phyloP scores from a whole-genome alignment of 2,329 filamentous ascomycete genomes.

The Fusarium sublunatum region DNA sequence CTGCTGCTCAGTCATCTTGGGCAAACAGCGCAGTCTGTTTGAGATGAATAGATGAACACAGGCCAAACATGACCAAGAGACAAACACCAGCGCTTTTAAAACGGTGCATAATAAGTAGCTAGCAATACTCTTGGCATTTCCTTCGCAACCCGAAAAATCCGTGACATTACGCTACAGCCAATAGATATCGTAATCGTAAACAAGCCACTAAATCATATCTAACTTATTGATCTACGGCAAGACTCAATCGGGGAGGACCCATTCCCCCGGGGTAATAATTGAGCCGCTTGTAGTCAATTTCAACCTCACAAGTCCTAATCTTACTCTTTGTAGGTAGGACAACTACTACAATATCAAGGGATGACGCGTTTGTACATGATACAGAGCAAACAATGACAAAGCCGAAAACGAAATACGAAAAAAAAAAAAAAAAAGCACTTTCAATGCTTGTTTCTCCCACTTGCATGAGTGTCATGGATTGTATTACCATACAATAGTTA shows the following conservation, averaged over 20 bases:
- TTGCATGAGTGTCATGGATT: too few species aligned
- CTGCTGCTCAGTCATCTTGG: slow-evolving; percentile 8
- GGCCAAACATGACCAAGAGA: neutral
- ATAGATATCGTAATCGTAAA: slow-evolving; percentile 14
- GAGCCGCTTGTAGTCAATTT: slow-evolving; percentile 18
- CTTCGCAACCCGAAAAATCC: slow-evolving; percentile 23
- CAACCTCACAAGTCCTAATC: slow-evolving; percentile 7
- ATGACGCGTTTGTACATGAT: neutral
- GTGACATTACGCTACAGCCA: slow-evolving; percentile 29
- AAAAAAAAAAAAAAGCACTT: neutral
- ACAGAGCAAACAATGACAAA: neutral
- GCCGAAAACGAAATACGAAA: neutral
- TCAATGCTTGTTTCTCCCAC: neutral
- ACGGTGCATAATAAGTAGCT: neutral
- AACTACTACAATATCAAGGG: neutral
- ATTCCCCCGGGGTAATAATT: slow-evolving; percentile 17
- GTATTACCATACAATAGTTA: too few species aligned
- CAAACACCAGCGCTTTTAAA: slow-evolving; percentile 3
- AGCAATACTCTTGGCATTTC: slow-evolving; percentile 22
- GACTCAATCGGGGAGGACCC: neutral
- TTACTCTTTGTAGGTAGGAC: neutral
- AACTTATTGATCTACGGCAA: neutral
- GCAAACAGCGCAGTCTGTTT: neutral
- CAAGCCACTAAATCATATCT: slow-evolving; percentile 12
- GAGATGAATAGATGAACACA: neutral